Conservation (phyloP, 148 eudicot genomes). For the Silene latifolia region DNA sequence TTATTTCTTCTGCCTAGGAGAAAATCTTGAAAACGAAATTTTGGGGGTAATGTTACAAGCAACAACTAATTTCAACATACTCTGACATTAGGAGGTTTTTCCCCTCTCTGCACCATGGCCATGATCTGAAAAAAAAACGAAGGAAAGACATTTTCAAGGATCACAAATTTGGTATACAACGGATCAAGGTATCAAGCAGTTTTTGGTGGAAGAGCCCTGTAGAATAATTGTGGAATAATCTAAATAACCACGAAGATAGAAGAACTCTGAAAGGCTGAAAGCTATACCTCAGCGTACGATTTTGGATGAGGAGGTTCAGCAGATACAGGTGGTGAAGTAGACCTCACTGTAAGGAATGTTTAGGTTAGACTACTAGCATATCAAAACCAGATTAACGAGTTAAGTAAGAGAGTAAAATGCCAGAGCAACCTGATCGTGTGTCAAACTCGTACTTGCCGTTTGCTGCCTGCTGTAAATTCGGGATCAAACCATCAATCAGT, state of each 20-base stretch:
- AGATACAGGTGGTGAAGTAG: conserved; percentile 57
- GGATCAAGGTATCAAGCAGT: neutral
- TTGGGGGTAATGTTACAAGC: neutral
- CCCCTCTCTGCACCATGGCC: conserved; percentile 92
- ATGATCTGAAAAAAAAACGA: conserved; percentile 57
- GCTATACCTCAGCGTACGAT: conserved; percentile 65
- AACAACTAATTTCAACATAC: conserved; percentile 35
- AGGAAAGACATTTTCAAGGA: conserved; percentile 11
- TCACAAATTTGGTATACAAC: conserved; percentile 3
- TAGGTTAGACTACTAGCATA: conserved; percentile 9
- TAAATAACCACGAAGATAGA: neutral
- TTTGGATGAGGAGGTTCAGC: conserved; percentile 73
- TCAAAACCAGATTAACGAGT: neutral
- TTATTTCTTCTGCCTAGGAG: neutral
- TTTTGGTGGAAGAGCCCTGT: neutral
- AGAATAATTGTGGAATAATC: neutral
- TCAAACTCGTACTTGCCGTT: conserved; percentile 50
- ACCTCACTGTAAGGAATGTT: conserved; percentile 52
- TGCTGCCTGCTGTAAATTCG: conserved; percentile 38
- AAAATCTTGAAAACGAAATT: neutral
- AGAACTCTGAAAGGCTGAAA: neutral
- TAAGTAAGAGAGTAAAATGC: neutral
- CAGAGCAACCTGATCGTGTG: conserved; percentile 52
- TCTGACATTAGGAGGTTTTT: conserved; percentile 77
- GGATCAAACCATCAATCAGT: conserved; percentile 25